Conservation (phyloP, 1,284 basidiomycete genomes). For the Rhodotorula sp. region DNA sequence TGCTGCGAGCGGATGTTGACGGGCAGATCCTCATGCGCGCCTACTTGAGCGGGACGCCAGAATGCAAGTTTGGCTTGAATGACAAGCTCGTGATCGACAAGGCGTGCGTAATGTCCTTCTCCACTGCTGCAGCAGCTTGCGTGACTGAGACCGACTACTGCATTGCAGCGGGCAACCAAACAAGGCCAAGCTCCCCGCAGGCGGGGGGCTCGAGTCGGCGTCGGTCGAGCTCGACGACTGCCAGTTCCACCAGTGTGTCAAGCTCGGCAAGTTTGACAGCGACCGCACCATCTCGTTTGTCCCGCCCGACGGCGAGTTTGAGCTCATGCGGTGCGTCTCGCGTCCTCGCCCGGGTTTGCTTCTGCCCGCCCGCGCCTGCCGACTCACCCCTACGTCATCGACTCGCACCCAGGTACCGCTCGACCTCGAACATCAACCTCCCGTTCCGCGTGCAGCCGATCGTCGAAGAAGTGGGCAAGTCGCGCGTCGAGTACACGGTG, state of each 20-base stretch:
- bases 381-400: background rate
- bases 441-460: conserved; percentile 88
- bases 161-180: background rate
- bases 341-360: background rate
- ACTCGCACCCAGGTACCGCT: conserved; percentile 72
- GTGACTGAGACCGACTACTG: background rate
- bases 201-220: conserved; percentile 37
- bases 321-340: conserved; percentile 78
- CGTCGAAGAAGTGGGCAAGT: conserved; percentile 87
- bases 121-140: background rate
- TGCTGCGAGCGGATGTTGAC: conserved; percentile 94
- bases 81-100: conserved; percentile 92
- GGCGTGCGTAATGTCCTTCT: conserved; percentile 12
- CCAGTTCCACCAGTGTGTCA: conserved; percentile 97
- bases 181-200: conserved; percentile 20
- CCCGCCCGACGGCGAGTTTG: conserved; percentile 98
- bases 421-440: conserved; percentile 91
- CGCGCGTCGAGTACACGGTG: conserved; percentile 86
- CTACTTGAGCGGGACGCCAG: conserved; percentile 90
- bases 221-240: conserved; percentile 96
- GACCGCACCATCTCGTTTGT: conserved; percentile 93
- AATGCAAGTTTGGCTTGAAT: conserved; percentile 97
- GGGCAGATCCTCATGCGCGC: conserved; percentile 98
- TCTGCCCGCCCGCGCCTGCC: too few relatives aligned
- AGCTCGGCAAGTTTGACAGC: conserved; percentile 89